Base-by-base conservation (phyloP, 202 grass and related monocot species). In the Panicum hallii region DNA sequence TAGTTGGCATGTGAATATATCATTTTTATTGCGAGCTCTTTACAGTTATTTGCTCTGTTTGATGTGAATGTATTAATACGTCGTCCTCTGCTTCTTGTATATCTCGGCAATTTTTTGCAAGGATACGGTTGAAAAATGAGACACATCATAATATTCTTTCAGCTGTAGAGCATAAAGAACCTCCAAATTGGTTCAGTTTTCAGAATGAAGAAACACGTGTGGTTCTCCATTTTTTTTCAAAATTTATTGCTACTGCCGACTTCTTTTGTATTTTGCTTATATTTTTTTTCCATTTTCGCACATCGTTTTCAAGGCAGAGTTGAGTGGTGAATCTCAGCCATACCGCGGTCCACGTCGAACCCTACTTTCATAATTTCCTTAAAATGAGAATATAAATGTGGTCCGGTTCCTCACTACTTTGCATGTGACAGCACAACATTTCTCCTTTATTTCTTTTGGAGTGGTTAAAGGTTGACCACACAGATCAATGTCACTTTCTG, bases 401-500 rank as follows among this genome's bases (percentile, higher is more conserved):
- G 79, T 55, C 32, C 20, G 20, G 53, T 70, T 86, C 79, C 74
- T 63, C 44, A 63, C 52, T 44, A 54, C 75, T 79, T 83, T 74
- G 63, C 67, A 61, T 20, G 77, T 68, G 74, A 69, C 43, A 32
- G 38, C 74, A 74, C 34, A 32, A 69, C 74, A 79, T 83, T 74
- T 75, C 52, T 4, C 38, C 17, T 86, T 86, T 66, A 45, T 79
- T 2, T 67, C 0, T 74, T 77, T 79, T 61, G 45, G 5, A 55
- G 60, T 56, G 50, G 84, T 42, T 84, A 65, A 87, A 71, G 63
- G 80, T 81, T 81, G 80, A 90, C 76, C 70, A 81, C 61, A 87
- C 63, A 71, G 41, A 66, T 87, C 52, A 68, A 38, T 55, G 79
- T 62, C 73, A 62, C 42, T 52, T 61, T 28, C 64, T 85, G 53